These are phyloP conservation scores for Secale cereale DNA, from an alignment of 176 grass and related monocot species.

Conservation along the genomic window DNA sequence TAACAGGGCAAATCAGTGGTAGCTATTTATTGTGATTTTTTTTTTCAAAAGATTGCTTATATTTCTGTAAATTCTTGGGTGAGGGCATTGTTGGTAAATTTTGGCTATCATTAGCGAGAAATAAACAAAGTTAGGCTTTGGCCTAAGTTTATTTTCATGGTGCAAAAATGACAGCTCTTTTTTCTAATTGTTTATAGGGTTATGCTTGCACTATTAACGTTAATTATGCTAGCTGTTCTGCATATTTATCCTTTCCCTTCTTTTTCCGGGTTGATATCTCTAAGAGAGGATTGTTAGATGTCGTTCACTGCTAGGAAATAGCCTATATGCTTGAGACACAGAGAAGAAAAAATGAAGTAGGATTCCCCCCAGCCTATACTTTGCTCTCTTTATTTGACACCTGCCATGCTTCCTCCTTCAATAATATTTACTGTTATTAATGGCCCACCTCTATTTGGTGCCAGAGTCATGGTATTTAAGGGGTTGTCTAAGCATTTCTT, in stretches of 20 bases:
- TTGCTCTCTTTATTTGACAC: background rate
- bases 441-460: background rate
- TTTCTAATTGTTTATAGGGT: background rate
- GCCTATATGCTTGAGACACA: background rate
- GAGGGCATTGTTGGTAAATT: background rate
- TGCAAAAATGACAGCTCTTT: background rate
- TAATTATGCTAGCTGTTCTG: background rate
- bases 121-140: background rate
- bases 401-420: background rate
- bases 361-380: background rate
- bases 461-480: background rate
- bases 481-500: background rate
- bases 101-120: background rate
- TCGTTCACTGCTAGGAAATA: background rate
- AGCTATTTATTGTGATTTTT: background rate
- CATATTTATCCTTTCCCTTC: background rate
- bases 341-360: constrained; percentile 1
- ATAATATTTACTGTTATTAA: background rate
- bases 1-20: background rate
- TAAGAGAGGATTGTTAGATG: background rate
- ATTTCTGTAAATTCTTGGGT: background rate
- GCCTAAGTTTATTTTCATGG: background rate
- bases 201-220: background rate
- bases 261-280: background rate
- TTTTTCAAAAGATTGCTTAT: background rate